Conservation (phyloP, 768 basidiomycete species). For the Termitomyces sp. region DNA sequence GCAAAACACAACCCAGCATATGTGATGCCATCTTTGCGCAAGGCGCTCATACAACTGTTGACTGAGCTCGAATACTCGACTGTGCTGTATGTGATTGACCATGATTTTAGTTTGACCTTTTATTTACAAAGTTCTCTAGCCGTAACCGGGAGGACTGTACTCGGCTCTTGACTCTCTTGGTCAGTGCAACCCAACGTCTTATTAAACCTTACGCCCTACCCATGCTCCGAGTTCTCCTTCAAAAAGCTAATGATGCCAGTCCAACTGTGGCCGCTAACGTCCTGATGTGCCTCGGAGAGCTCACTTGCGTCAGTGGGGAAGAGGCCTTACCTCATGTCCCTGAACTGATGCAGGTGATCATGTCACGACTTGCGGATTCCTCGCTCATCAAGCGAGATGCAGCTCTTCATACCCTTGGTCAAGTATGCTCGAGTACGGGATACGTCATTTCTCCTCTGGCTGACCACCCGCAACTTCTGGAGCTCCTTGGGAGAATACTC, state of each 20-base stretch:
- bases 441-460: conserved; percentile 90
- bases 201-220: conserved; percentile 96
- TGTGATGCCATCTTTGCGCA: conserved; percentile 95
- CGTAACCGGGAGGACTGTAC: conserved; percentile 92
- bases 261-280: conserved; percentile 90
- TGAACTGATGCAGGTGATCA: conserved; percentile 87
- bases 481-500: conserved; percentile 78
- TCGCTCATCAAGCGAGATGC: conserved; percentile 88
- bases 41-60: conserved; percentile 91
- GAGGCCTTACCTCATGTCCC: conserved; percentile 81
- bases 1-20: conserved; percentile 97
- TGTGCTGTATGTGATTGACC: conserved; percentile 47
- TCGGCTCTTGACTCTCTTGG: conserved; percentile 80
- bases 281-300: conserved; percentile 90
- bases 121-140: conserved; percentile 31
- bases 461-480: conserved; percentile 89
- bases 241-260: conserved; percentile 83
- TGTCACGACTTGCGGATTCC: conserved; percentile 86
- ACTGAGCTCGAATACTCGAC: conserved; percentile 97
- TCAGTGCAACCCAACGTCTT: conserved; percentile 87
- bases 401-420: conserved; percentile 90
- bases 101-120: not conserved
- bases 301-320: conserved; percentile 91
- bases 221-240: conserved; percentile 88
- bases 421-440: conserved; percentile 92